Evolutionary conservation across 208 protist genomes (phyloP), one percentile per base, ranked within the genome.

Genomic region (Wallacemonas sp.): DNA sequence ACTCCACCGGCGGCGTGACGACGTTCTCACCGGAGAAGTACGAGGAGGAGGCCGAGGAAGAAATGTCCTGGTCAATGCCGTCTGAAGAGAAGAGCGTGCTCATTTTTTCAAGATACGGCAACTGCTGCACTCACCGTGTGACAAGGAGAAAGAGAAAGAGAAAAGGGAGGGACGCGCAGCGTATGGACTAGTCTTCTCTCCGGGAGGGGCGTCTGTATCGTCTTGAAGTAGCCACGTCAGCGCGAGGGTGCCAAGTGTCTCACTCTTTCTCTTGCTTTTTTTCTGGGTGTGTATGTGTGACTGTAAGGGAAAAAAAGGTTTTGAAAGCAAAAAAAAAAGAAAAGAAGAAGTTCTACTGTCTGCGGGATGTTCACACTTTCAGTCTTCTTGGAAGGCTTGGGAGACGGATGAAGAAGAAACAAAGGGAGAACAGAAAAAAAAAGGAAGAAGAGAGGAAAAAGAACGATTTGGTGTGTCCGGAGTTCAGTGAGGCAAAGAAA

Each of bases 11-110:
- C 14, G 16, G n/a, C 20, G 7, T 29, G 26, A 29, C 4, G 14
- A 23, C 5, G 29, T 55, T 55, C 44, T 72, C 55, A 18, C 59
- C 59, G 1, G 67, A 72, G 18, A 72, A 65, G 57, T 61, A 72
- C 39, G 67, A 72, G 1, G 67, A 72, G 20, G 67, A 72, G n/a
- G 57, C 67, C 25, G 67, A 72, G 10, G 67, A 72, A 18, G 67
- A 72, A 26, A 66, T 57, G 22, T 72, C 57, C 26, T 70, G 29
- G 54, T 12, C 65, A 57, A 63, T 41, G 28, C 20, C 44, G 33
- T 32, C 55, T 44, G 36, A 14, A 33, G 41, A 32, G 31, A 50
- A 28, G 5, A 50, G 8, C 38, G 38, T 39, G 23, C 25, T 28
- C 29, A 54, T 39, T 33, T 22, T 39, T 4, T 12, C 12, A 12